A percentile compares a stretch with the other conserved stretches of the same genome.
phyloP scores from a whole-genome alignment of 345 rosid species.

The Brassica cretica region DNA sequence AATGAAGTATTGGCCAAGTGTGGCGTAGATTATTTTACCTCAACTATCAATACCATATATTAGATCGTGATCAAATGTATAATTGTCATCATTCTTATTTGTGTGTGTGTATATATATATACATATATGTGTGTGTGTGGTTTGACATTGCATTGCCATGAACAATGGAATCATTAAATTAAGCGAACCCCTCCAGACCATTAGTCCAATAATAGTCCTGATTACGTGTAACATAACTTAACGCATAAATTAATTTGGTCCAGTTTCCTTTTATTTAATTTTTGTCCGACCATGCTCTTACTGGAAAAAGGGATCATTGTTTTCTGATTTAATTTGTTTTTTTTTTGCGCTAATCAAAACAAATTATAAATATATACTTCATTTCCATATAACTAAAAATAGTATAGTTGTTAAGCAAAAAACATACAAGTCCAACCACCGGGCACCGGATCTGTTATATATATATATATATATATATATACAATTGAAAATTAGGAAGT shows the following conservation, averaged over 20 bases:
- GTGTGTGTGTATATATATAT: not conserved
- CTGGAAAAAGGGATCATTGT: not conserved
- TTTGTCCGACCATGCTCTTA: not conserved
- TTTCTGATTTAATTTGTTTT: not conserved
- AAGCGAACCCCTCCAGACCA: slow-evolving; percentile 3
- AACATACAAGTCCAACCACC: not conserved
- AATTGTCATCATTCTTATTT: not conserved
- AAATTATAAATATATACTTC: not conserved
- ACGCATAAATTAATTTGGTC: slow-evolving; percentile 1
- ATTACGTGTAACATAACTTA: slow-evolving; percentile 20
- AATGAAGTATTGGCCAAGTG: not conserved
- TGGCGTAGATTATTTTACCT: not conserved
- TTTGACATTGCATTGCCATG: not conserved
- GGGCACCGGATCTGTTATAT: not conserved
- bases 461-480: no score
- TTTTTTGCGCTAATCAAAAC: not conserved
- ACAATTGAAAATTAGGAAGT: not conserved
- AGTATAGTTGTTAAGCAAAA: not conserved
- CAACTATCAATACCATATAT: not conserved
- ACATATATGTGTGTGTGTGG: not conserved
- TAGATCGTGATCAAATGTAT: not conserved
- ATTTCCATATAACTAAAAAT: not conserved
- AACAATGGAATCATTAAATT: not conserved
- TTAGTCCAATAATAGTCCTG: not conserved
- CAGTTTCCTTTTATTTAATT: slow-evolving; percentile 2